Evolutionary conservation across 148 eudicot species (phyloP).

Genomic region (Nepenthes mirabilis): DNA sequence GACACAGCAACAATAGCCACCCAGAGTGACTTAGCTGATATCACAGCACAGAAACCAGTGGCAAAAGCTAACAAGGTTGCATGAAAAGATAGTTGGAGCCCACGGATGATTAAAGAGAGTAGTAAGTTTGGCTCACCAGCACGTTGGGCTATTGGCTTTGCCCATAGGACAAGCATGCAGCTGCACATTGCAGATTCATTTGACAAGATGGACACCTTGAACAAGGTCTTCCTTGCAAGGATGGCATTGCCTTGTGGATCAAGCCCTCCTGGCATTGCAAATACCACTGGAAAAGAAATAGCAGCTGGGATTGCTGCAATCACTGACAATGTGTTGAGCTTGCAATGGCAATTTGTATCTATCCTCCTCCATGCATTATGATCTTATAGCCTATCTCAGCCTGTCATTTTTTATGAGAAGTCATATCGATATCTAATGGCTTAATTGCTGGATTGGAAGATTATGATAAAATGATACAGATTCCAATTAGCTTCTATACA

Average conservation of each 20-base stretch:
- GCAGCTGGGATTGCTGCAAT: conserved; percentile 28
- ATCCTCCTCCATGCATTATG: conserved; percentile 16
- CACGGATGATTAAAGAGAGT: conserved; percentile 20
- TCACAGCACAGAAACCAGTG: conserved; percentile 20
- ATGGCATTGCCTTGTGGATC: conserved; percentile 12
- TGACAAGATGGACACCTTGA: conserved; percentile 27
- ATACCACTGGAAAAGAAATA: conserved; percentile 26
- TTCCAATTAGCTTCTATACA: not conserved
- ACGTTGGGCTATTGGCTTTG: conserved; percentile 22
- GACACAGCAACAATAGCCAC: conserved; percentile 23
- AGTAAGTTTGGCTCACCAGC: conserved; percentile 29
- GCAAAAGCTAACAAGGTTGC: conserved; percentile 27
- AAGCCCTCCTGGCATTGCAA: conserved; percentile 19
- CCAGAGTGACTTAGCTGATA: conserved; percentile 23
- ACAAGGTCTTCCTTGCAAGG: conserved; percentile 12
- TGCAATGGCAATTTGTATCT: conserved; percentile 7
- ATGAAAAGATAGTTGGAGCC: conserved; percentile 34
- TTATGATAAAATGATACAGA: not conserved
- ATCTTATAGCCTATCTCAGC: conserved; percentile 32
- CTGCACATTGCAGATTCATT: conserved; percentile 32
- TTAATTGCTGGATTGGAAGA: not conserved
- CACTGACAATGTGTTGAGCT: conserved; percentile 23
- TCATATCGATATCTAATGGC: not conserved
- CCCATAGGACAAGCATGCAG: conserved; percentile 27
- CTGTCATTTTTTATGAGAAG: conserved; percentile 3